Percentiles rank a stretch among this genome's conserved stretches.
These are phyloP conservation scores for Tricholoma flavovirens DNA, from an alignment of 768 basidiomycete genomes.

Conservation along the genomic window DNA sequence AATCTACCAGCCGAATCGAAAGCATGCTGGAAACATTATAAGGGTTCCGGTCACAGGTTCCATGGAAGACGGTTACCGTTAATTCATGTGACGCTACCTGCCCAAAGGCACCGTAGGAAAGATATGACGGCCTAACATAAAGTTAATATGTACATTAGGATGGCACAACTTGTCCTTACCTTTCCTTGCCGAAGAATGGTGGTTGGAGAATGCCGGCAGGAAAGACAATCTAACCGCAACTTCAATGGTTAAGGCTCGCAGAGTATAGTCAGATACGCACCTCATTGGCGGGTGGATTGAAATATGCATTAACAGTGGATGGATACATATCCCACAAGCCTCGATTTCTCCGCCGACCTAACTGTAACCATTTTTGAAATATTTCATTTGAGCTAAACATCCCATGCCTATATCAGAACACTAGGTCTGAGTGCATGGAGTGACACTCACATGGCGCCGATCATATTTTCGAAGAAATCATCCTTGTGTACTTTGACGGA, in stretches of 20 bases:
- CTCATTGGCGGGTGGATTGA: conserved; percentile 83
- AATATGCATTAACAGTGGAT: conserved; percentile 84
- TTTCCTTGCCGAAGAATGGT: conserved; percentile 82
- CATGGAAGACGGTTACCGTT: conserved; percentile 44
- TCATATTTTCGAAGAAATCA: conserved; percentile 81
- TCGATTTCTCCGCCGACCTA: conserved; percentile 64
- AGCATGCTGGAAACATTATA: conserved; percentile 52
- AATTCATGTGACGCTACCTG: conserved; percentile 91
- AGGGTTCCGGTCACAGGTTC: not conserved
- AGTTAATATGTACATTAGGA: conserved; percentile 3
- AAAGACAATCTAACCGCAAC: conserved; percentile 68
- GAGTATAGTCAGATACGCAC: conserved; percentile 28
- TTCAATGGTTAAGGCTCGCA: not conserved
- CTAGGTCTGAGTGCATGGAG: not conserved
- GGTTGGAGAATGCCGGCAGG: conserved; percentile 93
- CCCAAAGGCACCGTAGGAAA: conserved; percentile 91
- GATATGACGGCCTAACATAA: conserved; percentile 69
- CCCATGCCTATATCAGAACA: not conserved
- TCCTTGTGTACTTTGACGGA: conserved; percentile 57
- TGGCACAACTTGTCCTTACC: conserved; percentile 36
- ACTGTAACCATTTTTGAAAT: conserved; percentile 64
- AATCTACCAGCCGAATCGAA: conserved; percentile 87
- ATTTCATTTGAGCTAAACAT: conserved; percentile 47
- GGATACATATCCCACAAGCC: conserved; percentile 88
- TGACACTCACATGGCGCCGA: conserved; percentile 48